Conservation (phyloP, 306 rosid genomes). For the Medicago ruthenica region DNA sequence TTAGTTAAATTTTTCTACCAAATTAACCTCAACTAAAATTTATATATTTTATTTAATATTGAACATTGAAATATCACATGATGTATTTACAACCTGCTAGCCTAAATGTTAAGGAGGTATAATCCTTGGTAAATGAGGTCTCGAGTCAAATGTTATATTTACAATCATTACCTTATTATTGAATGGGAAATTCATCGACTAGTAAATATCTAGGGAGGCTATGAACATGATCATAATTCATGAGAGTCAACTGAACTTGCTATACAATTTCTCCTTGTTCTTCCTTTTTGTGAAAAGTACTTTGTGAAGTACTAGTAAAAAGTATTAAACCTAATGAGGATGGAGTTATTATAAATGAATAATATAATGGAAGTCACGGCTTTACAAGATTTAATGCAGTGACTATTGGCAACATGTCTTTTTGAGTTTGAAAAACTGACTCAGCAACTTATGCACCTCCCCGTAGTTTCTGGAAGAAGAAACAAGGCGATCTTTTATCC, state of each 20-base stretch:
- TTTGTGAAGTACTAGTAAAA: background rate
- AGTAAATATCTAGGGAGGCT: background rate
- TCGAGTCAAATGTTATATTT: background rate
- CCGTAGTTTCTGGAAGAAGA: constrained; percentile 73
- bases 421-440: constrained; percentile 81
- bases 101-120: background rate
- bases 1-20: background rate
- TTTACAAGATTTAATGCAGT: constrained; percentile 25
- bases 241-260: background rate
- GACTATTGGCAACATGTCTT: constrained; percentile 46
- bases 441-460: constrained; percentile 74
- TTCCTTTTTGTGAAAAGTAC: background rate
- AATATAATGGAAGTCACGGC: background rate
- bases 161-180: background rate
- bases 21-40: background rate
- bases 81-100: background rate
- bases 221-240: constrained; percentile 4
- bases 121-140: background rate
- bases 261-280: background rate
- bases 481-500: constrained; percentile 81
- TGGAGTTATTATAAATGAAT: constrained; percentile 2
- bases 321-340: background rate
- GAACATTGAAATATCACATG: background rate
- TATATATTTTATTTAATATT: background rate
- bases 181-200: background rate